These are phyloP conservation scores for Scortechinia acanthostroma DNA, from an alignment of 2,329 filamentous ascomycete genomes.

Conservation along the genomic window DNA sequence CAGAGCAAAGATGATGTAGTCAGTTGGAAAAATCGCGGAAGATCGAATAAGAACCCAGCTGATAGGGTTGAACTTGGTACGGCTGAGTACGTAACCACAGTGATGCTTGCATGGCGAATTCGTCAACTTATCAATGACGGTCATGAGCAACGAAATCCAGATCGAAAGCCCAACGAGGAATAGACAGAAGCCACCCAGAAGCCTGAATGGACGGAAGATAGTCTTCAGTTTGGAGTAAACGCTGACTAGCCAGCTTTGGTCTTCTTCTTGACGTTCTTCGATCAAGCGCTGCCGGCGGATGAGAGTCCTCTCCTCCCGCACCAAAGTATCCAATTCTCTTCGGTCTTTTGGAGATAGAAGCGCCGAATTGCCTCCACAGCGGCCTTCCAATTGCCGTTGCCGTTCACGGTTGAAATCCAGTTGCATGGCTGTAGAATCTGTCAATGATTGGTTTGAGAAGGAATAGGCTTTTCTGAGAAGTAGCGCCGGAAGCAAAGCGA, in stretches of 20 bases:
- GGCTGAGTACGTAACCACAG: constrained; percentile 85
- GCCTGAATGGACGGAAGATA: constrained; percentile 79
- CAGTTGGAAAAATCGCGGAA: constrained; percentile 78
- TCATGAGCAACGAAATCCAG: constrained; percentile 90
- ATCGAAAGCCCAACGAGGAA: constrained; percentile 69
- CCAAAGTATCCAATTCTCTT: constrained; percentile 77
- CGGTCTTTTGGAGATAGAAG: constrained; percentile 78
- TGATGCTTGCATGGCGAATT: constrained; percentile 86
- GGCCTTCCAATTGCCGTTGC: constrained; percentile 82
- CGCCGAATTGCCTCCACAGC: constrained; percentile 68
- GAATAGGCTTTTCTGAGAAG: constrained; percentile 88
- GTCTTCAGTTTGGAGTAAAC: constrained; percentile 76
- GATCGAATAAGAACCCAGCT: constrained; percentile 83
- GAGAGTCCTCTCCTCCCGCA: constrained; percentile 85
- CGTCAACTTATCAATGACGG: constrained; percentile 88
- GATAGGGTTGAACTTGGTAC: constrained; percentile 86
- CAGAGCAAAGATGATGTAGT: constrained; percentile 83
- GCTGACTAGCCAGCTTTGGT: constrained; percentile 66
- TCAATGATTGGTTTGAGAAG: constrained; percentile 74
- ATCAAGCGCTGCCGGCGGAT: constrained; percentile 83
- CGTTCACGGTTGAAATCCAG: constrained; percentile 84
- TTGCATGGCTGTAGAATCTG: constrained; percentile 70
- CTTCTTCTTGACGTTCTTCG: constrained; percentile 72
- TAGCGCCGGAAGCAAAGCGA: constrained; percentile 81
- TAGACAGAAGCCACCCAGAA: constrained; percentile 75